Evolutionary conservation across 1,284 basidiomycete genomes (phyloP), one percentile per base, ranked within the genome.

Genomic region (Leucoagaricus sp.): DNA sequence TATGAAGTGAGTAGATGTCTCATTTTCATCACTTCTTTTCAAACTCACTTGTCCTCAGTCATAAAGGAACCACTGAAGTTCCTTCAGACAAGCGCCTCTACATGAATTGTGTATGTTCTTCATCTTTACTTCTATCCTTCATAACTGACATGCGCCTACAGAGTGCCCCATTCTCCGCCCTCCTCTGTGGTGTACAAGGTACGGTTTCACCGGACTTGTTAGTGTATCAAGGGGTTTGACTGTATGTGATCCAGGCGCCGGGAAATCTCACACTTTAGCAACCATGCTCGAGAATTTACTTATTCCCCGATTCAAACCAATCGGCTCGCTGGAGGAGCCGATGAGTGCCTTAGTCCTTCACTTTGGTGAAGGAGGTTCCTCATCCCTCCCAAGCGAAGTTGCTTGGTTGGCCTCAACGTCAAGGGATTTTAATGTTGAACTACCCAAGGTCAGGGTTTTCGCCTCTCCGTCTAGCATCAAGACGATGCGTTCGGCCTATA

Each of bases 181-280:
- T 83, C 17, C 76, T 86, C 4, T 86, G 84, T 44, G 84, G 84
- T 0, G 84, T 86, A 0, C 84, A 86, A 69, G 84, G 75, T 71
- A 40, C 28, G 57, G 34, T 13, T 34, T 25, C 19, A 25, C 1
- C 12, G 19, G 13, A 23, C 23, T n/a, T 19, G 15, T 19, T 10
- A 8, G 2, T 10, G 33, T 41, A 19, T 46, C 34, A 26, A 17
- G 31, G 34, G n/a, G n/a, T n/a, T 23, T 23, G 72, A 65, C 25
- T 48, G 69, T 68, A n/a, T 5, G 65, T 72, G 4, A 67, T 71
- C 40, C 31, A 76, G 83, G 87, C 0, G 84, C 86, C 0, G 87
- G 87, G 15, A 90, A 90, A 63, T 87, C 85, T 0, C 87, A 89
- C 50, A 88, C 84, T 0, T 80, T 88, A 0, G 81, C 86, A 0